phyloP scores from a whole-genome alignment of 176 grass and related monocot genomes.

The Triticum aestivum region DNA sequence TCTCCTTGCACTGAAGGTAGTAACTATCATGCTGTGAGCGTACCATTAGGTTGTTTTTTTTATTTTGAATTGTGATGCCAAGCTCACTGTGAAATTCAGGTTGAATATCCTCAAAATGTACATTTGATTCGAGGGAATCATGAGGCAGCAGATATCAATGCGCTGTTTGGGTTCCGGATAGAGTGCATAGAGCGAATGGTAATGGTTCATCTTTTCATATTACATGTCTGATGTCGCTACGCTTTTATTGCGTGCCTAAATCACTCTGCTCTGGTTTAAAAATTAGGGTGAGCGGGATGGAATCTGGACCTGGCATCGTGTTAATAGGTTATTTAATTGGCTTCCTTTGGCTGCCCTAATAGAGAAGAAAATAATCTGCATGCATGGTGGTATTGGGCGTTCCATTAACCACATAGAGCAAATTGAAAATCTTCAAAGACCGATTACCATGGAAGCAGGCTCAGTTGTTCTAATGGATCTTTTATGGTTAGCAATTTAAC shows the following conservation, averaged over 20 bases:
- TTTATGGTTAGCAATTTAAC: constrained; percentile 67
- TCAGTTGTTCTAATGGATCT: constrained; percentile 99
- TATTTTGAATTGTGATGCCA: constrained; percentile 17
- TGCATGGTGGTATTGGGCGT: constrained; percentile 98
- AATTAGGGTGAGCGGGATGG: constrained; percentile 94
- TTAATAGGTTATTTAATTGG: constrained; percentile 97
- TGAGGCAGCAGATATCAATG: constrained; percentile 99
- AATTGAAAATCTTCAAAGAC: constrained; percentile 92
- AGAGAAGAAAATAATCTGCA: constrained; percentile 98
- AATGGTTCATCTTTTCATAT: constrained; percentile 24
- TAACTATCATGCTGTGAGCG: background rate
- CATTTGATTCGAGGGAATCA: constrained; percentile 99
- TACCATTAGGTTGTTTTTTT: background rate
- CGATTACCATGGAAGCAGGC: constrained; percentile 98
- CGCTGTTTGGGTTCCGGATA: constrained; percentile 94
- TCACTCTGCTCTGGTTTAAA: constrained; percentile 24
- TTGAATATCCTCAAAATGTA: constrained; percentile 94
- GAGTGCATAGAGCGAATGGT: constrained; percentile 99
- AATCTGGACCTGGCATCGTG: constrained; percentile 95
- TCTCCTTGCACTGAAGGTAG: constrained; percentile 97
- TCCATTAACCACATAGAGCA: constrained; percentile 99
- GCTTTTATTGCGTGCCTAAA: constrained; percentile 3
- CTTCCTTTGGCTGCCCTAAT: constrained; percentile 95
- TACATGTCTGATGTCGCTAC: constrained; percentile 10
- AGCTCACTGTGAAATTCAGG: constrained; percentile 44